Evolutionary conservation across 352 stramenopile genomes (phyloP), one percentile per base, ranked within the genome.

Genomic region (Phytophthora sp.): DNA sequence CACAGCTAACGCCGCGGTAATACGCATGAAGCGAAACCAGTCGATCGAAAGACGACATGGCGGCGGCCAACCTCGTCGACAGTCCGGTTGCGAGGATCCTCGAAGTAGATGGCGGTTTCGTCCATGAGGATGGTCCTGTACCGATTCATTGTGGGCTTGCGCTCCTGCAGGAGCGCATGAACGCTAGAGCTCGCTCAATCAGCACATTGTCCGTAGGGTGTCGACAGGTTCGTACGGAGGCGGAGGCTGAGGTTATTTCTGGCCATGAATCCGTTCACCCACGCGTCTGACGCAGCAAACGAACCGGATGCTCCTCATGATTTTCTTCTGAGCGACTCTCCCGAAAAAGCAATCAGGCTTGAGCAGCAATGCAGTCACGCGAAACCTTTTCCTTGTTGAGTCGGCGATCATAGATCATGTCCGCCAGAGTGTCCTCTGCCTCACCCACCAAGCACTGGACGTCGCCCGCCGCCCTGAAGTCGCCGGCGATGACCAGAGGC

Each of bases 21-120:
- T 51, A 9, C 70, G 60, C 70, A 78, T 72, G 4, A 57, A 3
- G 56, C 52, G 50, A 74, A 79, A 0, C 63, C 67, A 1, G 63
- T 71, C 2, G 58, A 74, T 1, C 35, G 29, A 8, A 79, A 18
- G 0, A 74, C 58, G 2, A 74, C 59, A 18, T 74, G 63, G 0
- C 56, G 41, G 16, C 38, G 18, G 0, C 72, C 63, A 12, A 31
- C 33, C 7, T 63, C 24, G 15, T 74, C 63, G 11, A 74, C 44
- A 24, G 52, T 76, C 3, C 65, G 26, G 15, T 44, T 18, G 4
- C 42, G 42, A 0, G 57, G 31, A 21, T 74, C 57, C 45, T 74
- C 47, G 35, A 79, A 76, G 24, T 70, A 74, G 0, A 79, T 49
- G 0, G 62, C 67, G 20, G 57, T 70, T 30, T 76, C 57, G 33